These are phyloP conservation scores for Russula olivacea DNA, from an alignment of 768 basidiomycete genomes.

Conservation along the genomic window DNA sequence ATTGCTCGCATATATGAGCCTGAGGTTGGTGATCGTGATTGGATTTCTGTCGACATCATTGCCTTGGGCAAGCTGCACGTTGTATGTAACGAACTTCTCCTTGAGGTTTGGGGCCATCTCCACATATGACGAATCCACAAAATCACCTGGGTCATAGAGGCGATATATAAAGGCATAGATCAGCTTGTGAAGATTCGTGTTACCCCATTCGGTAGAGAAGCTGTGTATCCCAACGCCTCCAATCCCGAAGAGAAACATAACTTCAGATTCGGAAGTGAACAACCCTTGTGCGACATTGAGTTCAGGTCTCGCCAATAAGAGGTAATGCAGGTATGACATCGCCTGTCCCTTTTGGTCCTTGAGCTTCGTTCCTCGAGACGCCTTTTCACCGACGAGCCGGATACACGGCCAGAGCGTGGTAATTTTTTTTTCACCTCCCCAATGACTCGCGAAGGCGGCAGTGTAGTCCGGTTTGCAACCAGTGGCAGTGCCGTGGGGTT, in stretches of 20 bases:
- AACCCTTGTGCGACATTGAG: conserved; percentile 1
- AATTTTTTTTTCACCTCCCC: too few species aligned
- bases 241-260: too few species aligned
- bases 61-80: too few species aligned
- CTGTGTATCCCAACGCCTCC: background rate
- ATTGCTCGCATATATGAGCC: too few species aligned
- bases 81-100: too few species aligned
- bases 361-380: background rate
- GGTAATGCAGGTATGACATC: background rate
- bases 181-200: background rate
- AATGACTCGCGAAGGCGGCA: background rate
- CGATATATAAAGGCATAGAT: background rate
- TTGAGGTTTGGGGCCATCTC: too few species aligned
- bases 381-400: too few species aligned
- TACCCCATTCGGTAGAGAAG: background rate
- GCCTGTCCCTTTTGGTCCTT: background rate
- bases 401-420: background rate
- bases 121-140: too few species aligned
- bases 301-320: background rate
- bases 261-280: background rate
- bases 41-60: too few species aligned
- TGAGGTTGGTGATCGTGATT: too few species aligned
- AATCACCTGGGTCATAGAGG: too few species aligned
- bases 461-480: background rate
- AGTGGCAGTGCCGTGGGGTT: background rate